Percentiles rank a stretch among this genome's conserved stretches.
These are phyloP conservation scores for Echium plantagineum DNA, from an alignment of 257 asterid genomes.

Conservation along the genomic window DNA sequence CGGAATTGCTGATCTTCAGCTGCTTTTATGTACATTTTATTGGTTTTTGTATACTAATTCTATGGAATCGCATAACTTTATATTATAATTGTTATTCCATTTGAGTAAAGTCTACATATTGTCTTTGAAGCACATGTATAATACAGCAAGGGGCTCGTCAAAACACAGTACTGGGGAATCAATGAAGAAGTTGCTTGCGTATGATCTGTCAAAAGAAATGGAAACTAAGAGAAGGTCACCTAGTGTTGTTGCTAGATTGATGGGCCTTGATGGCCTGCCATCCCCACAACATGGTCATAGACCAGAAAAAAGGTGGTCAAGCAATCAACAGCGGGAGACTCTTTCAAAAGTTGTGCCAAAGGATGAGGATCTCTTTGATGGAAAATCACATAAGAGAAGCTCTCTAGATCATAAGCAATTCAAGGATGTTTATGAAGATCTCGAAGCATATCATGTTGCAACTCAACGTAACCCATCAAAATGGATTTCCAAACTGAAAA, in stretches of 20 bases:
- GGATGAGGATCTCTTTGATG: conserved; percentile 23
- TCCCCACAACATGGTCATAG: conserved; percentile 42
- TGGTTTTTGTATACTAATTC: conserved; percentile 1
- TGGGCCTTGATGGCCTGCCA: conserved; percentile 80
- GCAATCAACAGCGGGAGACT: conserved; percentile 28
- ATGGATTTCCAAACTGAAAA: conserved; percentile 40
- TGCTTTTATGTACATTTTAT: neutral
- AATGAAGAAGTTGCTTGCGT: conserved; percentile 63
- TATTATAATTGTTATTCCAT: conserved; percentile 4
- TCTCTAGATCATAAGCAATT: conserved; percentile 45
- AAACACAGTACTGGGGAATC: conserved; percentile 38
- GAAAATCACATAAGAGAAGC: conserved; percentile 27
- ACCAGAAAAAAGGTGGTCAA: conserved; percentile 38
- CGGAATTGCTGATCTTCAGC: neutral
- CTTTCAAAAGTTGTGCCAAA: conserved; percentile 14
- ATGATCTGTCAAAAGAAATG: conserved; percentile 61
- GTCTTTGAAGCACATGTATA: conserved; percentile 33
- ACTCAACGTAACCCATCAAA: conserved; percentile 55
- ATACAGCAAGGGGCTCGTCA: conserved; percentile 35
- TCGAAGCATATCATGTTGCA: conserved; percentile 65
- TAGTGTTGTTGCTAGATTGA: conserved; percentile 61
- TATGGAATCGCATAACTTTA: conserved; percentile 1
- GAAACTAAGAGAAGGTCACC: conserved; percentile 51
- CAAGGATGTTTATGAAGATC: conserved; percentile 78
- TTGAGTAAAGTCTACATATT: conserved; percentile 5